These are phyloP conservation scores for Kwoniella botswanensis DNA, from an alignment of 768 basidiomycete genomes.

Conservation along the genomic window DNA sequence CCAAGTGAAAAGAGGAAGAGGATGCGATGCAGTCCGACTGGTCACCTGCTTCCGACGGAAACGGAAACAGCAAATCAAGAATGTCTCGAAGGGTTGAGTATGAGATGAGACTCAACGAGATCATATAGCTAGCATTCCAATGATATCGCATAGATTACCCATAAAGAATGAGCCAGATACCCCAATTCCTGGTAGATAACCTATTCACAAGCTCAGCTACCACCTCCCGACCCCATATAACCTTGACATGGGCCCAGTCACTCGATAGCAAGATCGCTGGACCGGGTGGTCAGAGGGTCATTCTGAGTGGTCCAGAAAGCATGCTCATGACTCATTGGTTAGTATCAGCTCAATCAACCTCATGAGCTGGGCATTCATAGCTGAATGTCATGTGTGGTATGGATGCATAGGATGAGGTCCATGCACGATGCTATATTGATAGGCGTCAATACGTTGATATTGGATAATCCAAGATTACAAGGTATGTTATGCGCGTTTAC, in stretches of 20 bases:
- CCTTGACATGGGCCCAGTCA: constrained; percentile 62
- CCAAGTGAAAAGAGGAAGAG: background rate
- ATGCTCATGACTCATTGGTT: constrained; percentile 95
- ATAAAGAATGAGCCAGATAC: background rate
- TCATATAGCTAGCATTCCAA: background rate
- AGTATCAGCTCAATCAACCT: constrained; percentile 32
- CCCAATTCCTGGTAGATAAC: constrained; percentile 17
- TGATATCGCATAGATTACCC: too few relatives aligned
- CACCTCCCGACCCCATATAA: constrained; percentile 52
- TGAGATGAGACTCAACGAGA: background rate
- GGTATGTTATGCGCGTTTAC: constrained; percentile 60
- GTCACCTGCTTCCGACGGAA: background rate
- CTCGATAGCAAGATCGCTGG: constrained; percentile 84
- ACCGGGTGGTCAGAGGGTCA: constrained; percentile 71
- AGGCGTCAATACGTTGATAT: constrained; percentile 84
- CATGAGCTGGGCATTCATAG: background rate
- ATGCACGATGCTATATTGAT: constrained; percentile 92
- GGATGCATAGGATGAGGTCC: constrained; percentile 73
- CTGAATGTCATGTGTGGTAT: background rate
- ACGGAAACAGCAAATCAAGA: background rate
- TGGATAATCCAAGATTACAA: constrained; percentile 94
- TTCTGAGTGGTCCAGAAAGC: constrained; percentile 81
- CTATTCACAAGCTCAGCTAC: constrained; percentile 7
- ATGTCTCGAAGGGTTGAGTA: background rate
- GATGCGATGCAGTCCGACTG: constrained; percentile 1